These are phyloP conservation scores for Malassezia obtusa DNA, from an alignment of 1,284 basidiomycete genomes.

Conservation along the genomic window DNA sequence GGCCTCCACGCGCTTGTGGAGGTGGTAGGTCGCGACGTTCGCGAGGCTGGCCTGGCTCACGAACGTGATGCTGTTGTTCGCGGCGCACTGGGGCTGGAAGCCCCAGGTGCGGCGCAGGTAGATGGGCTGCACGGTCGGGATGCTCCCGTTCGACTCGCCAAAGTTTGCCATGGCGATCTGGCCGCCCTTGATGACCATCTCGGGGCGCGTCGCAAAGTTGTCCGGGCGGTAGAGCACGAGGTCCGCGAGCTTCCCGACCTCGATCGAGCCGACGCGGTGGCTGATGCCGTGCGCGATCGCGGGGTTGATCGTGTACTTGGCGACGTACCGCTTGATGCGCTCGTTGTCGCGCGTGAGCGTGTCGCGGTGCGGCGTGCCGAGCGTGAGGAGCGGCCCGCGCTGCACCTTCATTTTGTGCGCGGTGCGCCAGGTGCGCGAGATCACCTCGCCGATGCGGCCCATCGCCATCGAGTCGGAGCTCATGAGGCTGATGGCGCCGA, in stretches of 20 bases:
- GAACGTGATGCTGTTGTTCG: constrained; percentile 71
- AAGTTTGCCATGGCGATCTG: constrained; percentile 83
- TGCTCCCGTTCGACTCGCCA: constrained; percentile 77
- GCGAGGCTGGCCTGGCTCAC: constrained; percentile 67
- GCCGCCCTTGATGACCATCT: constrained; percentile 87
- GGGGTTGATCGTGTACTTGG: constrained; percentile 96
- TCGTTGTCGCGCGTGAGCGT: constrained; percentile 65
- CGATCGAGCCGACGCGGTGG: constrained; percentile 75
- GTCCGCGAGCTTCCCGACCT: constrained; percentile 75
- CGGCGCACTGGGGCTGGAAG: constrained; percentile 61
- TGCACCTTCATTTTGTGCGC: constrained; percentile 84
- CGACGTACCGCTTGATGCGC: constrained; percentile 92
- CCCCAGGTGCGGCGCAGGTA: constrained; percentile 85
- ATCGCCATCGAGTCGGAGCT: constrained; percentile 92
- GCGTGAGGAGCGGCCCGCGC: constrained; percentile 59
- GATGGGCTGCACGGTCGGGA: constrained; percentile 83
- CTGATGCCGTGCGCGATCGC: constrained; percentile 89
- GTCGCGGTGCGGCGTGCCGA: constrained; percentile 51
- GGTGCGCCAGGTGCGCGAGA: constrained; percentile 87
- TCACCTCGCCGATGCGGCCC: constrained; percentile 86
- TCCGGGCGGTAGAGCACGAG: constrained; percentile 88
- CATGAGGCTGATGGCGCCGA: constrained; percentile 88
- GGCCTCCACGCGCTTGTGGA: constrained; percentile 65
- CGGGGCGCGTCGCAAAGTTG: constrained; percentile 81
- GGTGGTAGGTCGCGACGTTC: constrained; percentile 59